Base-by-base conservation (phyloP, 2,329 filamentous ascomycete genomes). In the Fusarium sp. region DNA sequence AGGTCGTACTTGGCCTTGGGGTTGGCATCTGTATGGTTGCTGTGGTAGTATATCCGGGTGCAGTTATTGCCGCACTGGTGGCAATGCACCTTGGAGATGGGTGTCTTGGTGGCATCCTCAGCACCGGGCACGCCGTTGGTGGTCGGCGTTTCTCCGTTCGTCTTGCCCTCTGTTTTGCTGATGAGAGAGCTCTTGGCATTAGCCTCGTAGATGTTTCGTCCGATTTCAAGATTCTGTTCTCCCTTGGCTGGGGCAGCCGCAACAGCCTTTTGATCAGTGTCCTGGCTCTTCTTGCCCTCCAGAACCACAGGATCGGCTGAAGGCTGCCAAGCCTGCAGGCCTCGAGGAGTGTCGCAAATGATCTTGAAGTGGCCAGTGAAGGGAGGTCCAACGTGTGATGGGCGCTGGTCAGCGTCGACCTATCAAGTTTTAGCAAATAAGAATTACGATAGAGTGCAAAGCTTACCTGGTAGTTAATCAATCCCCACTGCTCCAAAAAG, bases 361-460 rank as follows among this genome's bases (percentile, higher is more conserved):
- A 98, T 91, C 79, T 93, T 92, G 87, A 99, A 99, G 79, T 99
- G 96, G 41, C 96, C 96, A 6, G 96, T 99, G 77, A 98, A 98
- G 9, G 96, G 96, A 5, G 96, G 95, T 2, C 95, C 95, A 72
- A 98, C 95, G 79, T 94, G 96, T 3, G 96, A 98, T 12, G 96
- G 96, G 62, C 96, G 89, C 72, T 96, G 94, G 78, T 98, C 95
- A 30, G 95, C 93, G 81, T 99, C 96, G 76, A 99, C 95, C 95
- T 98, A 69, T 28, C 46, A 48, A 53, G 56, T 75, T 71, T 81
- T 75, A 80, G 74, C 66, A 68, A 48, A 25, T 42, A n/a, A n/a
- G n/a, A 43, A 34, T 25, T 16, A 16, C 21, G 6, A 43, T 8
- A 19, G 28, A n/a, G 39, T 5, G 30, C n/a, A 41, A 12, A 30